These are phyloP conservation scores for Annulohypoxylon maeteangense DNA, from an alignment of 495 filamentous ascomycete species.

Conservation along the genomic window DNA sequence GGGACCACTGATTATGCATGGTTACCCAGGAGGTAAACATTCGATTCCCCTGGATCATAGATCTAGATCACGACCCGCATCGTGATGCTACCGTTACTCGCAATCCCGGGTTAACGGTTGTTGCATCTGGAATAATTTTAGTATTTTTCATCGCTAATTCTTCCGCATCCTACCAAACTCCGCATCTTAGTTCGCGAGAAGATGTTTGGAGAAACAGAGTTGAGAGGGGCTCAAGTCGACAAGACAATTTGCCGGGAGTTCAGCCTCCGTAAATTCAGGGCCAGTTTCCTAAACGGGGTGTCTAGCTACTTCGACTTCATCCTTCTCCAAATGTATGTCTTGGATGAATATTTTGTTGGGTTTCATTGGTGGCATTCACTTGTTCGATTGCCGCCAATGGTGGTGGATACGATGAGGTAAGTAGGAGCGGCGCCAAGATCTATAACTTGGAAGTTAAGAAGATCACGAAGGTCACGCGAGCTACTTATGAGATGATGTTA, in stretches of 20 bases:
- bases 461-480: background rate
- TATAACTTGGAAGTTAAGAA: slow-evolving; percentile 7
- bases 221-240: slow-evolving; percentile 12
- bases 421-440: background rate
- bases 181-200: background rate
- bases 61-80: slow-evolving; percentile 19
- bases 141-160: slow-evolving; percentile 3
- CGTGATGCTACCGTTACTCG: slow-evolving; percentile 14
- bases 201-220: background rate
- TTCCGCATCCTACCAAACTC: slow-evolving; percentile 21
- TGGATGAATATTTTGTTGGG: background rate
- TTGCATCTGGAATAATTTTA: slow-evolving; percentile 17
- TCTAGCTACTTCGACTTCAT: background rate
- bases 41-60: background rate
- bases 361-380: slow-evolving; percentile 36
- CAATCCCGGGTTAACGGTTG: slow-evolving; percentile 10
- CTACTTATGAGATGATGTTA: background rate
- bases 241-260: slow-evolving; percentile 25
- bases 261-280: slow-evolving; percentile 27
- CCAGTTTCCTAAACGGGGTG: slow-evolving; percentile 34
- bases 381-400: slow-evolving; percentile 29
- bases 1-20: background rate
- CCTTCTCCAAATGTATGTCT: slow-evolving; percentile 5
- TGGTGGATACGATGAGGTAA: background rate
- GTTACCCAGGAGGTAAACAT: no score